A percentile compares a stretch with the other conserved stretches of the same genome.
These are phyloP conservation scores for Trypanosoma platydactyli DNA, from an alignment of 208 protist species.

Conservation along the genomic window DNA sequence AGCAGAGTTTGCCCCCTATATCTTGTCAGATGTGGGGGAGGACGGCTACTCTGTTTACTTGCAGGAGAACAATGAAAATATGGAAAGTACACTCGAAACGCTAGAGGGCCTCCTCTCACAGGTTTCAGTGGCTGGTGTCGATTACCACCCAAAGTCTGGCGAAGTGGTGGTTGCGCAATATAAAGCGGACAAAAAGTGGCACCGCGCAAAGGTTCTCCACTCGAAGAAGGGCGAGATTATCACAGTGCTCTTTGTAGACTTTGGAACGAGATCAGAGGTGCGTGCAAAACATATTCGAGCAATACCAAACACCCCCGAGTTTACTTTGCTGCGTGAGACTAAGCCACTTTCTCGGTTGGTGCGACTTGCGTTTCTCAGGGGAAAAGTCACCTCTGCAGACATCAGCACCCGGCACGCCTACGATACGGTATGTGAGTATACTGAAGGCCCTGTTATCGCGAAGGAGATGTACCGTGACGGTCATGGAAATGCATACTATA, in stretches of 20 bases:
- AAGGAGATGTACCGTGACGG: slow-evolving; percentile 78
- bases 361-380: slow-evolving; percentile 76
- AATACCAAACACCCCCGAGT: slow-evolving; percentile 72
- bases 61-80: slow-evolving; percentile 46
- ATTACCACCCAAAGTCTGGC: slow-evolving; percentile 51
- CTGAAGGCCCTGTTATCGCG: slow-evolving; percentile 68
- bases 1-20: slow-evolving; percentile 43
- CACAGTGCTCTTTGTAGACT: slow-evolving; percentile 87
- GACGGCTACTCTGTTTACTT: slow-evolving; percentile 79
- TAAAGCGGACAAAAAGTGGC: slow-evolving; percentile 78
- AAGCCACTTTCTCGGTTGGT: slow-evolving; percentile 60
- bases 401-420: slow-evolving; percentile 40
- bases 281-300: slow-evolving; percentile 50
- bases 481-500: slow-evolving; percentile 62
- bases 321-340: slow-evolving; percentile 66
- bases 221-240: slow-evolving; percentile 35
- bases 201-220: slow-evolving; percentile 66
- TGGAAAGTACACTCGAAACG: slow-evolving; percentile 37
- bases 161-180: slow-evolving; percentile 80
- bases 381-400: slow-evolving; percentile 36
- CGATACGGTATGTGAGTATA: slow-evolving; percentile 67
- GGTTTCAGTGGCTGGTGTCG: slow-evolving; percentile 30
- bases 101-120: slow-evolving; percentile 65
- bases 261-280: slow-evolving; percentile 75
- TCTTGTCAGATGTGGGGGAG: slow-evolving; percentile 68